Base-by-base conservation (phyloP, 257 asterid species). In the Paraleonurus japonicus region DNA sequence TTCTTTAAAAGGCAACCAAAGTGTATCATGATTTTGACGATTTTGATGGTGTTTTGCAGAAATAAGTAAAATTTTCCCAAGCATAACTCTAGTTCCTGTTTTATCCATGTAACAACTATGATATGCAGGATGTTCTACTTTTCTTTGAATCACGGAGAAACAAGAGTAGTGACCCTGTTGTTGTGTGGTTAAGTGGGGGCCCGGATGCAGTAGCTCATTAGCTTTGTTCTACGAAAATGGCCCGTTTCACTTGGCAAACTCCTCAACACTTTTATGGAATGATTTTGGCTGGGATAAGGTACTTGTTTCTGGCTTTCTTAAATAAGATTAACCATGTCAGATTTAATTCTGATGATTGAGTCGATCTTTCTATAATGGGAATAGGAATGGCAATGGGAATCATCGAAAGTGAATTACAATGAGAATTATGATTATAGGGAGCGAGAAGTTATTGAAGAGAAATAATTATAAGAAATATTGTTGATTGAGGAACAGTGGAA, bases 281-380 rank as follows among this genome's bases (percentile, higher is more conserved):
- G 85, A 88, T 59, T 86, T 73, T 65, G 92, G 95, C 4, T 86
- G 95, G 92, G 92, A 88, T 67, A 79, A 84, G 90, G 95, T 88
- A 62, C 8, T 17, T 12, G 11, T 39, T 65, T 19, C 23, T 27
- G 30, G 13, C 3, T 71, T 60, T 61, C 53, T 48, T 17, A 2
- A 32, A 17, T 32, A 30, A 41, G 15, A 5, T 50, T 7, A 50
- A 30, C 47, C 15, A 4, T 11, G 10, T 51, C 35, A 67, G 3
- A 30, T 45, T 32, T 50, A 51, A n/a, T 50, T 27, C 28, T 66
- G 17, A 66, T 60, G 9, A 4, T 60, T 61, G 35, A 57, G 59
- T 27, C 27, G 8, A 19, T 1, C 12, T 4, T 32, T 32, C 6
- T 32, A 4, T 4, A 32, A 32, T 32, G 7, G 37, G 6, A 32